Evolutionary conservation across 176 grass and related monocot species (phyloP), one percentile per base, ranked within the genome.

Genomic region (Zoysia japonica): DNA sequence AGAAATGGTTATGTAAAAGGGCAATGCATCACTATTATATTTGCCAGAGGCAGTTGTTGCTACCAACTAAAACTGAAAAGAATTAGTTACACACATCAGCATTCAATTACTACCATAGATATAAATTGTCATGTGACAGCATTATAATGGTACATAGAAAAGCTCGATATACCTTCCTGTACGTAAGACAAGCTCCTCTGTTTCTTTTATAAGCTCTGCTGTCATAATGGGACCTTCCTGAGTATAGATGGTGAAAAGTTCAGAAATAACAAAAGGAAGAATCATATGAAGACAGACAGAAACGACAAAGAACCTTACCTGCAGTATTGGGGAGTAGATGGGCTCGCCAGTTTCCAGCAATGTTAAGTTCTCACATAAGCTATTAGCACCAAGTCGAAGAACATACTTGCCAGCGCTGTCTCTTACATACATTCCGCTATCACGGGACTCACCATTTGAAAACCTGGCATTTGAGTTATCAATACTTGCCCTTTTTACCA

Each of bases 191-290:
- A 98, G 90, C 61, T 98, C 96, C 71, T 94, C 96, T 47, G 88
- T 94, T 94, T 98, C 96, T 98, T 85, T 98, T 80, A 98, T 98
- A 74, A 94, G 88, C 72, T 98, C 92, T 86, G 91, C 92, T 89
- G 96, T 98, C 86, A 98, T 82, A 76, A 98, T 91, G 6, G 96
- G 96, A 5, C 96, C 96, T 73, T 98, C 92, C 96, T 98, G 85
- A 70, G 86, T 42, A 87, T 42, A 72, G 61, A 83, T 80, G 38
- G 55, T 77, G 17, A 12, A 50, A 66, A 43, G 50, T 40, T 77
- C 46, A 78, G 69, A 84, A 84, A 80, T 14, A 80, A 61, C 36
- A 39, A 73, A 74, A 75, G 11, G 49, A 81, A 73, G 38, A 38
- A 78, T 52, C 3, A 73, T 44, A 67, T 77, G 11, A 72, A 2